A percentile compares a stretch with the other conserved stretches of the same genome.
phyloP scores from a whole-genome alignment of 176 grass and related monocot species.

The Bothriochloa decipiens region DNA sequence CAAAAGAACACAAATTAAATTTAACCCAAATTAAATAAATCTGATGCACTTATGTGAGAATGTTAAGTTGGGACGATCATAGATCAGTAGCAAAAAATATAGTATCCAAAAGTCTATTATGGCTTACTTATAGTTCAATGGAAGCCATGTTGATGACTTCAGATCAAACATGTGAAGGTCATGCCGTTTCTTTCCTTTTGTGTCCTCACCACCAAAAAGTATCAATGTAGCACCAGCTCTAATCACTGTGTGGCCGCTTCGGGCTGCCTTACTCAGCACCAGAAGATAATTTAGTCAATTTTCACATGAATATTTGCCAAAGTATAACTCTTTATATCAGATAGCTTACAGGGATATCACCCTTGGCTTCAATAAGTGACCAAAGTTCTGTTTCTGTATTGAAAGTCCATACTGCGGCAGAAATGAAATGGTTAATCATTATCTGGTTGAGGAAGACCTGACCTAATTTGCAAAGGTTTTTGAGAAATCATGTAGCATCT shows the following conservation, averaged over 20 bases:
- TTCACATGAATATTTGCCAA: not conserved
- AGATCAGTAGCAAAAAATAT: constrained; percentile 22
- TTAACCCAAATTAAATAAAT: not conserved
- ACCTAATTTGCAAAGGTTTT: constrained; percentile 25
- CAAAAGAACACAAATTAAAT: constrained; percentile 9
- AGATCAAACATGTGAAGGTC: constrained; percentile 98
- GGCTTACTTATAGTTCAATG: constrained; percentile 93
- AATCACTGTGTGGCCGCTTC: constrained; percentile 81
- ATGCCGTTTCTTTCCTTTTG: constrained; percentile 89
- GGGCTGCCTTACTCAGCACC: constrained; percentile 59
- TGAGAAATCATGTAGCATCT: constrained; percentile 17
- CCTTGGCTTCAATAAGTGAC: constrained; percentile 88
- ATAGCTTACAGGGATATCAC: constrained; percentile 86
- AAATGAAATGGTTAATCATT: constrained; percentile 39
- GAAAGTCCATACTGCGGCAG: constrained; percentile 84
- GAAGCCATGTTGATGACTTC: constrained; percentile 95
- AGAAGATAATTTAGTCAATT: constrained; percentile 29
- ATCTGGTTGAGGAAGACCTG: not conserved
- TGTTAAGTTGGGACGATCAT: constrained; percentile 18
- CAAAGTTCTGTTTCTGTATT: constrained; percentile 79
- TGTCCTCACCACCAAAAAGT: constrained; percentile 90
- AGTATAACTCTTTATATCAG: constrained; percentile 12
- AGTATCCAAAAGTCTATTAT: not conserved
- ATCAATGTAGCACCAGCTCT: constrained; percentile 85
- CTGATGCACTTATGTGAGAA: not conserved